Base-by-base conservation (phyloP, 345 rosid genomes). In the Pelargonium nanum region DNA sequence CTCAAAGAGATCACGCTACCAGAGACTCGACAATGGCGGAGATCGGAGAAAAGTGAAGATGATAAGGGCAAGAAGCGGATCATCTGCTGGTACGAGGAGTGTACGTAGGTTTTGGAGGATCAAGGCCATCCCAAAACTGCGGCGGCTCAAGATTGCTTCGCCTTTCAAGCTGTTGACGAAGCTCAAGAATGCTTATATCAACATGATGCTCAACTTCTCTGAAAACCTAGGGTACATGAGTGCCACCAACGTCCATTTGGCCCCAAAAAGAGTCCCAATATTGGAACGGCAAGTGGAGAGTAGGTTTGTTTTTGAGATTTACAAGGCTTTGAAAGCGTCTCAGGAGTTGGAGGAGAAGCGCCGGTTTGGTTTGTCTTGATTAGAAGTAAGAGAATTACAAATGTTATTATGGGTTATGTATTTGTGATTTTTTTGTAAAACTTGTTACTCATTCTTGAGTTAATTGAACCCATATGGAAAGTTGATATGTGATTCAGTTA, bases 151-250 rank as follows among this genome's bases (percentile, higher is more conserved):
- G 13, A 24, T 45, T 22, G 20, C 15, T 19, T 9, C 19, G 9
- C 56, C 24, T 2, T 3, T 53, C 10, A 53, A 53, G 56, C 5
- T 53, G 20, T 0, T 53, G 8, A 53, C 8, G 1, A 53, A 53
- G 56, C 20, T 53, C 1, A 53, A 53, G 22, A 53, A 53, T 53
- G 56, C 24, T 4, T 53, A 53, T 10, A 53, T 53, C 22, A 10
- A 53, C 56, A 53, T 53, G 56, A 53, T 53, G 56, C 22, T 68
- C 32, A 22, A 58, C 1, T 20, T 68, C 66, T 60, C 66, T 21
- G 66, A 66, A 13, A 68, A 56, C 5, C 61, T 61, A 17, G 71
- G 71, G 30, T 28, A 60, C 10, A 5, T 67, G 60, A 67, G 61
- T 52, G 26, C 55, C 7, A 17, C 21, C 26, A 56, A n/a, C 26